Evolutionary conservation across 352 stramenopile species (phyloP).

Genomic region (Phytophthora sansomeana): DNA sequence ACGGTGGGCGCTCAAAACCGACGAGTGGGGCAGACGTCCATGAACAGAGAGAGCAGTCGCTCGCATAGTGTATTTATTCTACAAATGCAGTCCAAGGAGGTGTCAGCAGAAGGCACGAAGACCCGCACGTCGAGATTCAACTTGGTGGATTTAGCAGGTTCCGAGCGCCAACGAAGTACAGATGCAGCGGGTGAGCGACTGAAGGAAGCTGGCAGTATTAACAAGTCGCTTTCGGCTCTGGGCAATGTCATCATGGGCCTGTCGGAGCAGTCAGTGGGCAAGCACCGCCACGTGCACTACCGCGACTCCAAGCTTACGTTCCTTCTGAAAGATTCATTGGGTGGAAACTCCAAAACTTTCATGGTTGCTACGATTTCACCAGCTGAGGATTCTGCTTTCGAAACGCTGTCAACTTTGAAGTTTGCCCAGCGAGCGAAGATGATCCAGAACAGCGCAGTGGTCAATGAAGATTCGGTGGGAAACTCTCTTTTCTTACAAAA

Average conservation of each 20-base stretch:
- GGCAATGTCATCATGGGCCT: slow-evolving; percentile 95
- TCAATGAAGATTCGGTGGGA: slow-evolving; percentile 84
- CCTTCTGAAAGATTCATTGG: slow-evolving; percentile 84
- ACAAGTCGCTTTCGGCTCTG: slow-evolving; percentile 96
- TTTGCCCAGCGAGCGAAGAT: slow-evolving; percentile 88
- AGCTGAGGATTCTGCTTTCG: slow-evolving; percentile 84
- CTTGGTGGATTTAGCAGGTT: slow-evolving; percentile 98
- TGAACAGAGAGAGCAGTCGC: slow-evolving; percentile 88
- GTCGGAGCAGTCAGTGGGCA: slow-evolving; percentile 81
- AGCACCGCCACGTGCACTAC: slow-evolving; percentile 87
- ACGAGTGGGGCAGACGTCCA: slow-evolving; percentile 81
- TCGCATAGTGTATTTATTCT: slow-evolving; percentile 90
- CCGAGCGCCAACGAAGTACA: slow-evolving; percentile 96
- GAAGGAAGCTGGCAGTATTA: slow-evolving; percentile 98
- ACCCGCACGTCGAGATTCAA: slow-evolving; percentile 94
- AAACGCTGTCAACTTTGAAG: slow-evolving; percentile 87
- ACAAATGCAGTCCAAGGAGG: slow-evolving; percentile 78
- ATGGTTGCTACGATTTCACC: slow-evolving; percentile 88
- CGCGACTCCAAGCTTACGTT: slow-evolving; percentile 90
- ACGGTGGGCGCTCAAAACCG: slow-evolving; percentile 77
- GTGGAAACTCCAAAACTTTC: slow-evolving; percentile 89
- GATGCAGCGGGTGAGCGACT: slow-evolving; percentile 94
- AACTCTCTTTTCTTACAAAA: slow-evolving; percentile 73
- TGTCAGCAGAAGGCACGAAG: slow-evolving; percentile 63
- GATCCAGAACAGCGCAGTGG: slow-evolving; percentile 86